phyloP scores from a whole-genome alignment of 495 filamentous ascomycete species.

The Trichoderma gamsii region DNA sequence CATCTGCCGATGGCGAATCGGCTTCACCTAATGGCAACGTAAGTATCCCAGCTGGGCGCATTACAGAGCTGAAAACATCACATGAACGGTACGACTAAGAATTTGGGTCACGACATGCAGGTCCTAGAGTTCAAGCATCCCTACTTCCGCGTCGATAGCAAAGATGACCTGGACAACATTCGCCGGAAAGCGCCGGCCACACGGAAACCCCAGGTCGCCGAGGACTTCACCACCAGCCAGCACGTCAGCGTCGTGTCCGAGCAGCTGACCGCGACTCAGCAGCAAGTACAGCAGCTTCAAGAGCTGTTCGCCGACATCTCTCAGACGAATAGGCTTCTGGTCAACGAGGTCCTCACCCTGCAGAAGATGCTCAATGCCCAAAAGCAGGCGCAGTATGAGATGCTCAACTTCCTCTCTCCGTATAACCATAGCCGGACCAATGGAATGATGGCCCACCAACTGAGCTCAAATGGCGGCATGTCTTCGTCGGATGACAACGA shows the following conservation, averaged over 20 bases:
- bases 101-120: neutral
- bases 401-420: conserved; percentile 46
- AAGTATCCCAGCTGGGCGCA: conserved; percentile 19
- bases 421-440: conserved; percentile 39
- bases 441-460: conserved; percentile 14
- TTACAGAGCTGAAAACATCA: conserved; percentile 45
- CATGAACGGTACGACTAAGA: neutral
- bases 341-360: conserved; percentile 79
- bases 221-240: conserved; percentile 69
- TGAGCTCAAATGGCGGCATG: conserved; percentile 23
- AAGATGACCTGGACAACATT: conserved; percentile 95
- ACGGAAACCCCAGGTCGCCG: conserved; percentile 61
- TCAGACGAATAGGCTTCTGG: conserved; percentile 76
- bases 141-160: conserved; percentile 91
- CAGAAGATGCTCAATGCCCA: conserved; percentile 86
- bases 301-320: conserved; percentile 78
- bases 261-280: conserved; percentile 82
- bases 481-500: conserved; percentile 51
- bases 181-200: conserved; percentile 91
- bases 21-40: conserved; percentile 4
- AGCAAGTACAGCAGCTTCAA: conserved; percentile 80
- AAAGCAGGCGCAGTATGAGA: conserved; percentile 44
- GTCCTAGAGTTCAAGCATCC: conserved; percentile 90
- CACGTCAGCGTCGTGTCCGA: conserved; percentile 87
- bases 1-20: conserved; percentile 9